phyloP scores from a whole-genome alignment of 2,329 filamentous ascomycete genomes.

The Aspergillus proliferans region DNA sequence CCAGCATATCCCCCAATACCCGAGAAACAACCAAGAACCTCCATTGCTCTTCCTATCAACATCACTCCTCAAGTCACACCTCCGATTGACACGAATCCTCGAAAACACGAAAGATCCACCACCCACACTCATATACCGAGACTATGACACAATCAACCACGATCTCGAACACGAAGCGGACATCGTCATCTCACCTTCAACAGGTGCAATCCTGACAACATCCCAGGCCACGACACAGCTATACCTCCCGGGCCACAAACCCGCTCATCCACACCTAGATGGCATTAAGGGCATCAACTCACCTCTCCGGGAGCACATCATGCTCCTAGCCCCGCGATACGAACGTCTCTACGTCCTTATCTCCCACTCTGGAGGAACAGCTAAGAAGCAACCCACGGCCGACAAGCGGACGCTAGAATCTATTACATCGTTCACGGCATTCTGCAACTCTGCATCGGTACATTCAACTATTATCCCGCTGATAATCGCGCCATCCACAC shows the following conservation, averaged over 20 bases:
- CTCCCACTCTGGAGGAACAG: constrained; percentile 28
- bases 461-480: constrained; percentile 11
- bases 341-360: constrained; percentile 63
- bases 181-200: constrained; percentile 61
- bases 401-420: constrained; percentile 11
- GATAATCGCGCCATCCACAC: constrained; percentile 4
- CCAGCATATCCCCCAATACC: constrained; percentile 13
- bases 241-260: constrained; percentile 57
- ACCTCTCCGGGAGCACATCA: constrained; percentile 52
- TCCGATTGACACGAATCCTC: constrained; percentile 13
- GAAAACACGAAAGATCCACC: constrained; percentile 9
- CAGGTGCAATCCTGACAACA: constrained; percentile 64
- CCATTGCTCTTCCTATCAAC: constrained; percentile 20
- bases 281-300: constrained; percentile 23
- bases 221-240: constrained; percentile 67
- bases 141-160: constrained; percentile 9
- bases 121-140: constrained; percentile 21
- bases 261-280: constrained; percentile 2
- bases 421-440: constrained; percentile 16
- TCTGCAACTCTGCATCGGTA: constrained; percentile 16
- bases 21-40: constrained; percentile 13
- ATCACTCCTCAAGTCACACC: constrained; percentile 20
- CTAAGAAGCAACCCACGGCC: constrained; percentile 6
- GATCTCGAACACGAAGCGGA: constrained; percentile 46
- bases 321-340: constrained; percentile 53